Conservation (phyloP, 345 rosid genomes). For the Passiflora organensis region DNA sequence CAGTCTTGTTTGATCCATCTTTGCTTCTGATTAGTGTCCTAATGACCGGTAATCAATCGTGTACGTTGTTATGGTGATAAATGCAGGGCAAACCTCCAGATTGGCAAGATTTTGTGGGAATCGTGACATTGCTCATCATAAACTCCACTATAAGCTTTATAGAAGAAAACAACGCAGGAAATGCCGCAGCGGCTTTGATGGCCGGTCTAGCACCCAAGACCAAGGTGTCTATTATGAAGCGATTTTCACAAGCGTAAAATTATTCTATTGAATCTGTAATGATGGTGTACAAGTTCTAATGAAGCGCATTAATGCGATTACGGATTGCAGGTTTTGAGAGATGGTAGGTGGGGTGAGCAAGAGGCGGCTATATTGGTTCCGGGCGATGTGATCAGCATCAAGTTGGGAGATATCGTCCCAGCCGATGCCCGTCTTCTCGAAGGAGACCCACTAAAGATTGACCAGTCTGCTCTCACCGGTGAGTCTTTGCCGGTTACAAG, state of each 20-base stretch:
- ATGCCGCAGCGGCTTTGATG: constrained; percentile 81
- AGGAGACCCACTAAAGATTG: constrained; percentile 77
- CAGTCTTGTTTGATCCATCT: no score
- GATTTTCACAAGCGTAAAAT: no score
- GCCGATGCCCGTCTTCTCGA: constrained; percentile 85
- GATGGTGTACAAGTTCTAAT: not conserved
- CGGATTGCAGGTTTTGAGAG: constrained; percentile 52
- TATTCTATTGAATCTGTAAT: no score
- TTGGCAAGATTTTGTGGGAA: constrained; percentile 85
- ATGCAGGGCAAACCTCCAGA: constrained; percentile 79
- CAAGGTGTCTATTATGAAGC: constrained; percentile 29
- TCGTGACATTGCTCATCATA: constrained; percentile 54
- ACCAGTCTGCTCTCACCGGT: constrained; percentile 77
- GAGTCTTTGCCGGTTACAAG: constrained; percentile 75
- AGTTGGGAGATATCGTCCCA: constrained; percentile 75
- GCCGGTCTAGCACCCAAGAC: constrained; percentile 74
- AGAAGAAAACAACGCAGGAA: constrained; percentile 85
- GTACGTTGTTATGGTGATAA: not conserved
- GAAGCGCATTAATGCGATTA: constrained; percentile 1
- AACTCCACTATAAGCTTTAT: constrained; percentile 81
- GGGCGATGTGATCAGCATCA: constrained; percentile 71
- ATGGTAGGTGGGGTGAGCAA: constrained; percentile 72
- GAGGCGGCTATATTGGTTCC: constrained; percentile 74
- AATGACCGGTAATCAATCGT: not conserved
- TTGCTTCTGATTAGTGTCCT: not conserved